phyloP scores from a whole-genome alignment of 352 stramenopile genomes.

The Globisporangium abappressorium region DNA sequence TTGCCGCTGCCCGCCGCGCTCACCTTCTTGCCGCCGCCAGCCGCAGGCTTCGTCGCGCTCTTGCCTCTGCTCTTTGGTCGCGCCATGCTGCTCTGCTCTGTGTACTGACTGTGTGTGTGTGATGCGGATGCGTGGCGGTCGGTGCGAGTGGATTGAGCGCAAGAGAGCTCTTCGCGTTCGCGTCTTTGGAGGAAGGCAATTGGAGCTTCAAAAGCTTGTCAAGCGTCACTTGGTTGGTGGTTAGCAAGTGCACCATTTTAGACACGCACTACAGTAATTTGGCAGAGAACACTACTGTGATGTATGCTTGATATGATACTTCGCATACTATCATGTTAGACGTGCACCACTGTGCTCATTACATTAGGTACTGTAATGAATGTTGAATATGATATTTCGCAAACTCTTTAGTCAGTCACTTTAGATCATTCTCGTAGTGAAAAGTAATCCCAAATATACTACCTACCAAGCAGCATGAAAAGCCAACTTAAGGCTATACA shows the following conservation, averaged over 20 bases:
- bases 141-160: slow-evolving; percentile 5
- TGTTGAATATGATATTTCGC: too few species aligned
- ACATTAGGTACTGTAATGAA: too few species aligned
- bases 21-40: slow-evolving; percentile 23
- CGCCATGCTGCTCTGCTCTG: slow-evolving; percentile 21
- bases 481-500: too few species aligned
- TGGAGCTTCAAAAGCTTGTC: slow-evolving; percentile 9
- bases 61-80: slow-evolving; percentile 25
- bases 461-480: too few species aligned
- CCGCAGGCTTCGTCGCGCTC: slow-evolving; percentile 5
- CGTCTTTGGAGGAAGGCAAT: background rate
- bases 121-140: background rate
- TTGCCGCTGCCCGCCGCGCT: slow-evolving; percentile 17
- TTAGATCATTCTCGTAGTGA: too few species aligned
- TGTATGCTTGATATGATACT: background rate
- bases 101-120: background rate
- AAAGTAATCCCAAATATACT: too few species aligned
- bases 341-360: too few species aligned
- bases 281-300: background rate
- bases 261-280: background rate
- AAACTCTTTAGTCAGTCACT: too few species aligned
- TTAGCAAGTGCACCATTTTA: slow-evolving; percentile 4
- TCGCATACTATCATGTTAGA: too few species aligned
- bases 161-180: background rate
- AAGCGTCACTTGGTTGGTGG: slow-evolving; percentile 15